Evolutionary conservation across 495 filamentous ascomycete species (phyloP).

Genomic region (Wilcoxina mikolae): DNA sequence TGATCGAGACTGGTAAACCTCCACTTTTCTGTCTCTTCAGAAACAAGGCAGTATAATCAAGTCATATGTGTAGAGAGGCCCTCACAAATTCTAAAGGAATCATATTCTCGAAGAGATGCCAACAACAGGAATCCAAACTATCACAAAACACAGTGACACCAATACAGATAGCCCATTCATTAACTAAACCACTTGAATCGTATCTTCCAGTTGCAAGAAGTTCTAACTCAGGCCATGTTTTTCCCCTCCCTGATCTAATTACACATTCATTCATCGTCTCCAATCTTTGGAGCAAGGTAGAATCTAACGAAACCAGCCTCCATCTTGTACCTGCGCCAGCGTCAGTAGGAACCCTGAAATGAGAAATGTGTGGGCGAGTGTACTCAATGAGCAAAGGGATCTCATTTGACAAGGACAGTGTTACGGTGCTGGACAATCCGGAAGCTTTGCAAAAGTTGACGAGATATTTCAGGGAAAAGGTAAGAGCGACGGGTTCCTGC

Average conservation of each 20-base stretch:
- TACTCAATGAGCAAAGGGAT: slow-evolving; percentile 84
- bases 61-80: no score
- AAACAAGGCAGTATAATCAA: neutral
- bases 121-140: neutral
- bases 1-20: neutral
- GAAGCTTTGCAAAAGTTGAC: slow-evolving; percentile 99
- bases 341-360: slow-evolving; percentile 2
- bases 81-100: neutral
- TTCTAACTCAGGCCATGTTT: neutral
- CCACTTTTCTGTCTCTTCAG: neutral
- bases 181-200: neutral
- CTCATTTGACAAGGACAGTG: slow-evolving; percentile 85
- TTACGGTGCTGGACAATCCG: slow-evolving; percentile 65
- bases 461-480: slow-evolving; percentile 98
- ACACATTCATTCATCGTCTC: slow-evolving; percentile 65
- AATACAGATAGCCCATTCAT: neutral
- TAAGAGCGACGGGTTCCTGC: slow-evolving; percentile 82
- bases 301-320: slow-evolving; percentile 81
- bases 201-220: neutral
- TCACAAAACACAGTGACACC: neutral
- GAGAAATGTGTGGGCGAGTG: neutral
- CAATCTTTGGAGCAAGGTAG: slow-evolving; percentile 95
- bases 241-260: neutral
- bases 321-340: slow-evolving; percentile 45
- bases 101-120: neutral